Evolutionary conservation across 352 stramenopile species (phyloP).

Genomic region (Peronospora belbahrii): DNA sequence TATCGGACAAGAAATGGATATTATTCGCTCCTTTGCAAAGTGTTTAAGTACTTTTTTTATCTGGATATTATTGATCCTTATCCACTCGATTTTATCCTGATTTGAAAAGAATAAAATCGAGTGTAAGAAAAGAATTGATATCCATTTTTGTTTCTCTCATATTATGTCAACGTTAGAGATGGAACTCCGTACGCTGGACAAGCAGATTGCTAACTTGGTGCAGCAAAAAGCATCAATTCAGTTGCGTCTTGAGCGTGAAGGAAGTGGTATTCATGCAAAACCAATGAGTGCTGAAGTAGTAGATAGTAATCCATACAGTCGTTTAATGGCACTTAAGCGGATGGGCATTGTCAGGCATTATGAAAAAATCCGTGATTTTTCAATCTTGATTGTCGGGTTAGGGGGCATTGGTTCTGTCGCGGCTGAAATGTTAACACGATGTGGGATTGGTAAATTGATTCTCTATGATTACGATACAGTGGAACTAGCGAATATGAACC

Average conservation of each 20-base stretch:
- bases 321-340: slow-evolving; percentile 85
- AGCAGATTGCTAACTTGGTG: slow-evolving; percentile 68
- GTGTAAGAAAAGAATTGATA: too few relatives aligned
- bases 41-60: too few relatives aligned
- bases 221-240: slow-evolving; percentile 60
- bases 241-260: slow-evolving; percentile 39
- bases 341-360: slow-evolving; percentile 89
- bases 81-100: too few relatives aligned
- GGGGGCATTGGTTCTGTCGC: slow-evolving; percentile 83
- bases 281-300: slow-evolving; percentile 76
- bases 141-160: neutral
- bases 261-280: slow-evolving; percentile 22
- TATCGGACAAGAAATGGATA: too few relatives aligned
- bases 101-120: too few relatives aligned
- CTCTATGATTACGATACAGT: slow-evolving; percentile 89
- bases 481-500: slow-evolving; percentile 89
- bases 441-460: slow-evolving; percentile 85
- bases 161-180: slow-evolving; percentile 22
- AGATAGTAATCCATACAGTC: slow-evolving; percentile 85
- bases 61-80: too few relatives aligned
- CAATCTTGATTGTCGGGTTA: slow-evolving; percentile 77
- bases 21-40: too few relatives aligned
- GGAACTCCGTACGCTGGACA: slow-evolving; percentile 56
- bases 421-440: slow-evolving; percentile 87
- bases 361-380: slow-evolving; percentile 75